phyloP scores from a whole-genome alignment of 2,329 filamentous ascomycete species.

The Apiospora sp. region DNA sequence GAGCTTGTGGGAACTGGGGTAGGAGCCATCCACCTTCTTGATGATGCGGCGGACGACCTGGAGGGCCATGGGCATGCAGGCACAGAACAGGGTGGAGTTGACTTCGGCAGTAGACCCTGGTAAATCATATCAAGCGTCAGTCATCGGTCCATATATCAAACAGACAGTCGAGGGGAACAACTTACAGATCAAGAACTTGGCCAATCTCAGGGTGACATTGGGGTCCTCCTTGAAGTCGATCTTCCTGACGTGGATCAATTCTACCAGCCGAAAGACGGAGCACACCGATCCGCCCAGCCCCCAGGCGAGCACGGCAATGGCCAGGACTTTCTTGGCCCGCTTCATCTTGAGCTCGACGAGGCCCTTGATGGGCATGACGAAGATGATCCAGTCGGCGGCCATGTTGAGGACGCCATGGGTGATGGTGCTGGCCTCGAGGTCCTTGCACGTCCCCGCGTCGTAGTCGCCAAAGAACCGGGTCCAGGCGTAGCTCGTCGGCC shows the following conservation, averaged over 20 bases:
- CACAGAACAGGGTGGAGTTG: conserved; percentile 24
- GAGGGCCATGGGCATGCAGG: conserved; percentile 24
- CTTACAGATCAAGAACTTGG: not conserved
- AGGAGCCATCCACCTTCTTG: not conserved
- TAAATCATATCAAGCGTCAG: not conserved
- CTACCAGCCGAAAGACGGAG: conserved; percentile 53
- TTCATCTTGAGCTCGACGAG: conserved; percentile 57
- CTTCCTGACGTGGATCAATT: not conserved
- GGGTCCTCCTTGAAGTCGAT: not conserved
- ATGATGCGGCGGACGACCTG: conserved; percentile 16
- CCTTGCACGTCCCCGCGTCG: not conserved
- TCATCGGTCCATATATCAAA: not conserved
- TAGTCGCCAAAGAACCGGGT: not conserved
- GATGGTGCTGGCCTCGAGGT: not conserved
- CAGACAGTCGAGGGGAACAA: not conserved
- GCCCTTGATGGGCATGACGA: conserved; percentile 58
- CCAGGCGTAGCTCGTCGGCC: conserved; percentile 22
- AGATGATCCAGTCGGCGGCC: conserved; percentile 57
- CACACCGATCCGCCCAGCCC: conserved; percentile 64
- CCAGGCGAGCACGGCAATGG: conserved; percentile 59
- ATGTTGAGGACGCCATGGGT: conserved; percentile 58
- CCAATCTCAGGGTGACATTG: not conserved
- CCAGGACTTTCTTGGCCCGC: conserved; percentile 56
- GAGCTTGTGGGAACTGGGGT: not conserved
- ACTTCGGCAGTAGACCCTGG: not conserved